Base-by-base conservation (phyloP, 306 rosid genomes). In the Vigna angularis region DNA sequence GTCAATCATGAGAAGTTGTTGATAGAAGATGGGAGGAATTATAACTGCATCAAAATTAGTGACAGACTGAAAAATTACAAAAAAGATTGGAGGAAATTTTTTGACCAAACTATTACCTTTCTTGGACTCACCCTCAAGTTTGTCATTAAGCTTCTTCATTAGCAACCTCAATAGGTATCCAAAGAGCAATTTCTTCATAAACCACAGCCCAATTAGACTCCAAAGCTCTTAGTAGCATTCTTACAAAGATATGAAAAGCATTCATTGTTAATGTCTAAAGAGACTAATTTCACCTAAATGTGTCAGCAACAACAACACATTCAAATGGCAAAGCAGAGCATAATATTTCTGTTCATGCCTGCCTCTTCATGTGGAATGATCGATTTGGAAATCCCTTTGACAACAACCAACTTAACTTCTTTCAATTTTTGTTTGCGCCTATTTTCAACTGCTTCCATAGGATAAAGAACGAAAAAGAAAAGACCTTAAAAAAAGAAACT, bases 181-280 rank as follows among this genome's bases (percentile, higher is more conserved):
- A 92, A 65, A 95, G 93, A 80, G 98, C 98, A 72, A 95, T 87
- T 69, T 88, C 93, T 89, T 92, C 98, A 6, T 86, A 89, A 18
- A 91, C 66, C 63, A 22, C 81, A 7, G 77, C 82, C 97, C 96
- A 92, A 86, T 86, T 83, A 63, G 89, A 88, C 78, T 89, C 96
- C 89, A 95, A 85, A 82, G 97, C 97, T 86, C 81, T 89, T 47
- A 73, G 77, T 22, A 95, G 87, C 82, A 89, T 81, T 70, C 83
- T 98, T 95, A 63, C 47, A 64, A 47, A 36, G 57, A 44, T 36
- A 53, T 75, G 56, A 16, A 68, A 53, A 50, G 64, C 74, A 44
- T 70, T 50, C 28, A 70, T 61, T 51, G 55, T n/a, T 55, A 58
- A 36, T 15, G 58, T 32, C 42, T 26, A 50, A 66, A 77, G 49